These are phyloP conservation scores for Cladosporium sp. DNA, from an alignment of 2,329 filamentous ascomycete genomes.

Conservation along the genomic window DNA sequence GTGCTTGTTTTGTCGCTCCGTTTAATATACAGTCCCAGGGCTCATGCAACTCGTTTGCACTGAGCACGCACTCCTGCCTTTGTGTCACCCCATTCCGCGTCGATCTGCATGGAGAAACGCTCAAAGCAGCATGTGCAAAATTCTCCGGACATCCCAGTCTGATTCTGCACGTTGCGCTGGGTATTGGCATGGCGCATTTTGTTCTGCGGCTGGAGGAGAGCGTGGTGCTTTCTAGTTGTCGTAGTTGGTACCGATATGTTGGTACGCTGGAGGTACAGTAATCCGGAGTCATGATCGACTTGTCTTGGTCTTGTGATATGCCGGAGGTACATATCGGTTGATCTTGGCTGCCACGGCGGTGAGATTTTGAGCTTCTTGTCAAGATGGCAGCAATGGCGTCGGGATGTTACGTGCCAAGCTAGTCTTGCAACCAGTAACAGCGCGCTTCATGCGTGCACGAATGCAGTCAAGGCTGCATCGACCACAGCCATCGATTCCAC, in stretches of 20 bases:
- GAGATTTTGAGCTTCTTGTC: neutral
- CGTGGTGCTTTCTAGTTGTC: neutral
- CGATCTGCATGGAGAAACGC: neutral
- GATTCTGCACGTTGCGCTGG: neutral
- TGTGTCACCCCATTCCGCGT: neutral
- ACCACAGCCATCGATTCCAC: neutral
- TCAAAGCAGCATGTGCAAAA: neutral
- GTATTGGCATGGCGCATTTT: conserved; percentile 15
- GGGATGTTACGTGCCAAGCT: neutral
- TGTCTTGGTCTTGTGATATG: neutral
- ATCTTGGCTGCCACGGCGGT: neutral
- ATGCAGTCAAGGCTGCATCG: neutral
- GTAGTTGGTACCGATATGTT: neutral
- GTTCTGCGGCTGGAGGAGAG: neutral
- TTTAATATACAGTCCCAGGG: neutral
- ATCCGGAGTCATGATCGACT: neutral
- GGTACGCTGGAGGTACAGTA: neutral
- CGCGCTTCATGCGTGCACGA: neutral
- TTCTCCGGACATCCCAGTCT: neutral
- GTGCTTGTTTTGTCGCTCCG: neutral
- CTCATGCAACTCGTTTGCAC: neutral
- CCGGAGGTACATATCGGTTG: neutral
- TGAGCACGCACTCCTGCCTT: no score
- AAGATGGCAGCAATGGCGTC: neutral
- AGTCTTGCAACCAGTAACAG: neutral